Evolutionary conservation across 768 basidiomycete genomes (phyloP).

Genomic region (Phaffia tasmanica): DNA sequence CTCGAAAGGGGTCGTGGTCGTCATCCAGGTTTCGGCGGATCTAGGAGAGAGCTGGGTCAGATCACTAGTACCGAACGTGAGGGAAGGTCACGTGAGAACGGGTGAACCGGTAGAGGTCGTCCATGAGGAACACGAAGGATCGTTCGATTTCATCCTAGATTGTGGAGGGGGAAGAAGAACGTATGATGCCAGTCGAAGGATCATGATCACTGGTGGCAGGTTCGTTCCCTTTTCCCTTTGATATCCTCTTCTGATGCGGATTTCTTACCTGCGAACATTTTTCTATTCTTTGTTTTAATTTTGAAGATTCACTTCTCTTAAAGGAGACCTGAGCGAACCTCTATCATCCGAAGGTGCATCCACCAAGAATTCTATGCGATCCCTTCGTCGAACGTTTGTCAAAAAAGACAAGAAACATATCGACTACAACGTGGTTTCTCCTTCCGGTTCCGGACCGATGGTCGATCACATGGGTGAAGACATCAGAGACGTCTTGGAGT

Average conservation of each 20-base stretch:
- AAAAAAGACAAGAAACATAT: constrained; percentile 31
- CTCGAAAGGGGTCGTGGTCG: constrained; percentile 17
- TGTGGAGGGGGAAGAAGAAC: constrained; percentile 30
- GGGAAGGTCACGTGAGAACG: constrained; percentile 19
- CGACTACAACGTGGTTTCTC: constrained; percentile 25
- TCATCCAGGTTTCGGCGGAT: constrained; percentile 10
- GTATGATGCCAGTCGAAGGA: constrained; percentile 31
- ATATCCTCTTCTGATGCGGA: background rate
- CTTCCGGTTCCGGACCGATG: constrained; percentile 23
- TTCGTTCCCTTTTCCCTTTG: constrained; percentile 6
- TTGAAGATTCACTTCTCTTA: constrained; percentile 23
- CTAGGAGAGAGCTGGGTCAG: constrained; percentile 18
- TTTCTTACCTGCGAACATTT: background rate
- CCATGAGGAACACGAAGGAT: constrained; percentile 29
- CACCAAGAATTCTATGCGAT: constrained; percentile 27
- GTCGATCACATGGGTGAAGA: constrained; percentile 28
- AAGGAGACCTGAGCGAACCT: constrained; percentile 3
- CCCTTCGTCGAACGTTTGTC: constrained; percentile 32
- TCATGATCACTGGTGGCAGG: constrained; percentile 30
- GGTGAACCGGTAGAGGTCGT: constrained; percentile 31
- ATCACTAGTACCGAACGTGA: background rate
- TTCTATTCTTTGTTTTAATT: background rate
- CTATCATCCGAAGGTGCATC: constrained; percentile 17
- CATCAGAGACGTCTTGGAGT: constrained; percentile 30
- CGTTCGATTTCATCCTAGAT: constrained; percentile 33